Percentiles rank a stretch among this genome's conserved stretches.
These are phyloP conservation scores for Dalbergia cochinchinensis DNA, from an alignment of 306 rosid species.

Conservation along the genomic window DNA sequence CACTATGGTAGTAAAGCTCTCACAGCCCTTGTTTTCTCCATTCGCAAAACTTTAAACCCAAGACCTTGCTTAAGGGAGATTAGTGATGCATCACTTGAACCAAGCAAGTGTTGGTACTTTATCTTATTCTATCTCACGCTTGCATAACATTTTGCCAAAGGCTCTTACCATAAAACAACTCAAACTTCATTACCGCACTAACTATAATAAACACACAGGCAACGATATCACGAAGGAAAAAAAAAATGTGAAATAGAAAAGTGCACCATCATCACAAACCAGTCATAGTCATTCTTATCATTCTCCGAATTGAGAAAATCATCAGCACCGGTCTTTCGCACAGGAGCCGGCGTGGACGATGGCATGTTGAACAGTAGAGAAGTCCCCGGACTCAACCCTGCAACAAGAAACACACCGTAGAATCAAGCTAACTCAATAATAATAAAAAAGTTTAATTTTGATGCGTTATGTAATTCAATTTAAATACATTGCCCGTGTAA, in stretches of 20 bases:
- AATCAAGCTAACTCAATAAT: not conserved
- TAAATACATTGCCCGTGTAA: too few species aligned
- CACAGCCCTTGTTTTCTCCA: not conserved
- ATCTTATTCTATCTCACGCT: not conserved
- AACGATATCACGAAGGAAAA: not conserved
- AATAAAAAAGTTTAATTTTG: not conserved
- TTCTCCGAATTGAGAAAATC: constrained; percentile 84
- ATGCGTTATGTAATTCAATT: too few species aligned
- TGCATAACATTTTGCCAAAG: too few species aligned
- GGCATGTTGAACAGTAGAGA: constrained; percentile 70
- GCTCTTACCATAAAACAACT: not conserved
- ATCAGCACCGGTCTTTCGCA: constrained; percentile 72
- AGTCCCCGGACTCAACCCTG: constrained; percentile 64
- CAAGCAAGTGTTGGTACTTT: not conserved
- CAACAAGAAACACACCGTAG: constrained; percentile 25
- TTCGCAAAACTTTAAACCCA: not conserved
- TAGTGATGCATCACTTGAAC: not conserved
- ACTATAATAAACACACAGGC: constrained; percentile 16
- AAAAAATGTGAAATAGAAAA: constrained; percentile 12
- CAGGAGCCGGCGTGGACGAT: constrained; percentile 59
- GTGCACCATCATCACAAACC: constrained; percentile 59
- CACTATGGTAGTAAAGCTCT: not conserved
- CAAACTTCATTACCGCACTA: constrained; percentile 12
- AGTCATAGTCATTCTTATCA: constrained; percentile 94
- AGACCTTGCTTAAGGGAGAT: not conserved